Percentiles rank a stretch among this genome's conserved stretches.
phyloP scores from a whole-genome alignment of 345 rosid species.

The Populus pruinosa region DNA sequence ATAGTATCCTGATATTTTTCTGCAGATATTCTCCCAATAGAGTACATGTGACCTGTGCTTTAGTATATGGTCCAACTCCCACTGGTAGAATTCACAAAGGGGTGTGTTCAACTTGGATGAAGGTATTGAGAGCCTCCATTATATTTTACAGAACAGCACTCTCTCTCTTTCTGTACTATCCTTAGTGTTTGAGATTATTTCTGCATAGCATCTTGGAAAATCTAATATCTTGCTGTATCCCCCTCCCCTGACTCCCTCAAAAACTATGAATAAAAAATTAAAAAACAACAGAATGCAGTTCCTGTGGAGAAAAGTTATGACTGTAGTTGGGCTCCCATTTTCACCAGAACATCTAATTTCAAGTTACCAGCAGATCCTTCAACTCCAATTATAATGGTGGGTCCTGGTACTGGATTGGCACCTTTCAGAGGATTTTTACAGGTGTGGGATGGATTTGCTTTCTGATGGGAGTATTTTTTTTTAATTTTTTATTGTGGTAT shows the following conservation, averaged over 20 bases:
- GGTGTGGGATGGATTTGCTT: slow-evolving; percentile 10
- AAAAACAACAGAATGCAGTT: slow-evolving; percentile 17
- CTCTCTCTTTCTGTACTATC: background rate
- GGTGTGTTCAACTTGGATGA: slow-evolving; percentile 36
- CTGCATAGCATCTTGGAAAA: background rate
- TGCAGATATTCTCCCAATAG: slow-evolving; percentile 25
- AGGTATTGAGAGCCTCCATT: slow-evolving; percentile 8
- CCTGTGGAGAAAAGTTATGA: slow-evolving; percentile 28
- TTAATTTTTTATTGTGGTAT: background rate
- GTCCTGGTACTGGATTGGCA: slow-evolving; percentile 36
- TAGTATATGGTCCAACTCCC: slow-evolving; percentile 24
- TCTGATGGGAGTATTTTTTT: background rate
- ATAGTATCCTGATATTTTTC: slow-evolving; percentile 1
- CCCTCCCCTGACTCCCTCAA: background rate
- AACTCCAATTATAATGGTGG: slow-evolving; percentile 31
- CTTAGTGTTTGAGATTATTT: background rate
- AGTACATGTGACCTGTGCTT: slow-evolving; percentile 33
- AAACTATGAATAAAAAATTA: background rate
- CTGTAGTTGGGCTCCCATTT: slow-evolving; percentile 32
- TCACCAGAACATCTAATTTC: slow-evolving; percentile 29
- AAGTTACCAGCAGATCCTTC: slow-evolving; percentile 31
- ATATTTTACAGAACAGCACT: background rate
- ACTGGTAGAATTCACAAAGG: slow-evolving; percentile 36
- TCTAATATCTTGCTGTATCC: background rate
- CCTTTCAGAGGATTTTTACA: slow-evolving; percentile 34